Evolutionary conservation across 2,329 filamentous ascomycete species (phyloP).

Genomic region (Stagonosporopsis vannaccii): DNA sequence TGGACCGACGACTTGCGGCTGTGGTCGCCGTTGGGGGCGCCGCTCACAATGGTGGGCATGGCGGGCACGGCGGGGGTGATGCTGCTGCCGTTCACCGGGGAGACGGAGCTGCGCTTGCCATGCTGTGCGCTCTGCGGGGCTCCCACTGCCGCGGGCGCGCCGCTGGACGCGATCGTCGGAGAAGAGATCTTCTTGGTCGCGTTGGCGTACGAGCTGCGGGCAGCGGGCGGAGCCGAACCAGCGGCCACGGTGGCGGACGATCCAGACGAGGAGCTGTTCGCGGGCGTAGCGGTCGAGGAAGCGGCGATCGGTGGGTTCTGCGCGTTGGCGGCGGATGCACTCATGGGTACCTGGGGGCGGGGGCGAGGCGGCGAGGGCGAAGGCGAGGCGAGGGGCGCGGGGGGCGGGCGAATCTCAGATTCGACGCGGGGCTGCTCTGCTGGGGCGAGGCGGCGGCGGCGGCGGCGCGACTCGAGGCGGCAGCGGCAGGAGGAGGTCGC

Average conservation of each 20-base stretch:
- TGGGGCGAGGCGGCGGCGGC: no score
- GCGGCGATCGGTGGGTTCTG: conserved; percentile 57
- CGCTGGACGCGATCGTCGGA: conserved; percentile 59
- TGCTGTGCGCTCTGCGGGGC: conserved; percentile 61
- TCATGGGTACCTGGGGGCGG: conserved; percentile 61
- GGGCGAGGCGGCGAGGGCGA: conserved; percentile 18
- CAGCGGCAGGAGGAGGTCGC: conserved; percentile 32
- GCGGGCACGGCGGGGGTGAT: conserved; percentile 73
- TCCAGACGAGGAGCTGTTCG: conserved; percentile 58
- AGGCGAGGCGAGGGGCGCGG: conserved; percentile 22
- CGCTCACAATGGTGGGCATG: conserved; percentile 67
- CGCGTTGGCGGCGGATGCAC: conserved; percentile 64
- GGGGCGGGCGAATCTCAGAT: conserved; percentile 42
- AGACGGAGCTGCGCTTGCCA: conserved; percentile 58
- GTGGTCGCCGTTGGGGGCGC: conserved; percentile 79
- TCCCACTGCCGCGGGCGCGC: conserved; percentile 61
- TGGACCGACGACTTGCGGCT: conserved; percentile 90
- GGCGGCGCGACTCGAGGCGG: conserved; percentile 35
- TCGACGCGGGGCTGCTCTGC: conserved; percentile 28
- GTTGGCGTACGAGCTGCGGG: conserved; percentile 66
- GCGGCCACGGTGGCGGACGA: conserved; percentile 59
- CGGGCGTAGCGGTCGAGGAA: conserved; percentile 56
- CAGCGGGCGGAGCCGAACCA: conserved; percentile 64
- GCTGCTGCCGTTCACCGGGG: conserved; percentile 83
- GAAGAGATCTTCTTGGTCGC: conserved; percentile 64